Percentiles rank a stretch among this genome's conserved stretches.
Conservation (phyloP, 2,329 filamentous ascomycete genomes). For the Calonectria multiphialidica region DNA sequence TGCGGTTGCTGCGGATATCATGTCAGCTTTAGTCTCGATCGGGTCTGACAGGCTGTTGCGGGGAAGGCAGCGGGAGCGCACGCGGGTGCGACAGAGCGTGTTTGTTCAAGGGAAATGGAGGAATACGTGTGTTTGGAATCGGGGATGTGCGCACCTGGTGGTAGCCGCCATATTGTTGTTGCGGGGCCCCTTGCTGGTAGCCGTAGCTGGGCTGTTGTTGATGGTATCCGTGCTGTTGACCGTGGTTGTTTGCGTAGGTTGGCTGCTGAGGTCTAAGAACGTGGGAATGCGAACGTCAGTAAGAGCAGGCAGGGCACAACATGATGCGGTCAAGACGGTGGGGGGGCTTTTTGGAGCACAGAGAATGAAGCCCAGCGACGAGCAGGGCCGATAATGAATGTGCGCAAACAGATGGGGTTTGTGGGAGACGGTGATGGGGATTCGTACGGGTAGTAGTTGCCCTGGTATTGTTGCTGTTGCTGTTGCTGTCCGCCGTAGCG, state of each 20-base stretch:
- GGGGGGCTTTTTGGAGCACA: neutral
- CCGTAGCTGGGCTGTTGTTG: conserved; percentile 63
- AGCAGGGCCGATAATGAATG: conserved; percentile 21
- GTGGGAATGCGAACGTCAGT: conserved; percentile 36
- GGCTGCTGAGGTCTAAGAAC: conserved; percentile 54
- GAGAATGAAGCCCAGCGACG: conserved; percentile 17
- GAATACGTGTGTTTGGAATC: neutral
- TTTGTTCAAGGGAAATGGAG: neutral
- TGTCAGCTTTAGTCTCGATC: conserved; percentile 17
- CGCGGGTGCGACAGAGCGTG: neutral
- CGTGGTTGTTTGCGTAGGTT: conserved; percentile 63
- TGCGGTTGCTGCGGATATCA: conserved; percentile 45
- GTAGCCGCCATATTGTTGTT: conserved; percentile 53
- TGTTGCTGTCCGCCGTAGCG: conserved; percentile 53
- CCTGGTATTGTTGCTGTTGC: conserved; percentile 51
- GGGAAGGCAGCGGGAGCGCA: neutral
- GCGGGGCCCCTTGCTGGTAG: conserved; percentile 54
- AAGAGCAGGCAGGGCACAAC: conserved; percentile 31
- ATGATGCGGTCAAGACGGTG: neutral
- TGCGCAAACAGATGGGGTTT: conserved; percentile 23
- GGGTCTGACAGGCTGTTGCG: conserved; percentile 1
- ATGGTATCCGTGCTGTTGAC: conserved; percentile 53
- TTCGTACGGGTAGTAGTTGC: conserved; percentile 65
- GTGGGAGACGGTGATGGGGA: conserved; percentile 31
- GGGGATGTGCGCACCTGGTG: conserved; percentile 48